A percentile compares a stretch with the other conserved stretches of the same genome.
These are phyloP conservation scores for Yarrowia deformans DNA, from an alignment of 805 yeast species.

Conservation along the genomic window DNA sequence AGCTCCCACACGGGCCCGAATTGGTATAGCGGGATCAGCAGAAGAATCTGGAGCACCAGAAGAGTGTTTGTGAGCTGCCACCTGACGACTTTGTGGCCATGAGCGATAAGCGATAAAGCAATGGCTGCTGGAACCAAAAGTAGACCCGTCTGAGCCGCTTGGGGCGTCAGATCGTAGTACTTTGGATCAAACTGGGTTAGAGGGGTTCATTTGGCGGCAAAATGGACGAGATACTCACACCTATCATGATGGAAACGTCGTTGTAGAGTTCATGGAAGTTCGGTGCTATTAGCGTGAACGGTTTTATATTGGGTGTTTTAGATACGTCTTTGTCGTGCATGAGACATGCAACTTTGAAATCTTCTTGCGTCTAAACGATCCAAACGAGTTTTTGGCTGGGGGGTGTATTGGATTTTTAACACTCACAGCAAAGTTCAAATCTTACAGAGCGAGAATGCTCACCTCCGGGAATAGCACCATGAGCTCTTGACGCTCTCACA, in stretches of 20 bases:
- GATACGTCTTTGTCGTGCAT: slow-evolving; percentile 4
- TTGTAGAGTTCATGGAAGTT: neutral
- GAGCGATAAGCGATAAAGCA: neutral
- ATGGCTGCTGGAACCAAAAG: slow-evolving; percentile 22
- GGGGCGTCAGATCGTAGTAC: slow-evolving; percentile 33
- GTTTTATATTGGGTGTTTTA: slow-evolving; percentile 4
- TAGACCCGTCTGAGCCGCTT: slow-evolving; percentile 32
- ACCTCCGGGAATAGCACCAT: neutral
- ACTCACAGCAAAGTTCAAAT: slow-evolving; percentile 1
- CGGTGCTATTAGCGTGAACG: slow-evolving; percentile 9
- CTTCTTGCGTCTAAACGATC: slow-evolving; percentile 9
- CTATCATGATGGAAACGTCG: slow-evolving; percentile 3
- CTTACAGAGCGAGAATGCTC: neutral
- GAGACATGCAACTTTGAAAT: neutral
- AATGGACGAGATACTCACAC: slow-evolving; percentile 25
- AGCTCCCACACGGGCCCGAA: slow-evolving; percentile 21
- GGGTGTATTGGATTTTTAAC: neutral
- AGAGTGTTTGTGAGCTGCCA: slow-evolving; percentile 26
- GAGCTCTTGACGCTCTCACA: too few relatives aligned
- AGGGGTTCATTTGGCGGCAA: neutral
- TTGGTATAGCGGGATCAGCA: slow-evolving; percentile 10
- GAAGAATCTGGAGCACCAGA: slow-evolving; percentile 14
- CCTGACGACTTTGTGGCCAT: slow-evolving; percentile 19
- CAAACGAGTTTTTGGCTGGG: neutral
- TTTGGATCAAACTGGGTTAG: slow-evolving; percentile 34